A percentile compares a stretch with the other conserved stretches of the same genome.
Conservation (phyloP, 1,139 yeast species). For the Debaryomyces singareniensis region DNA sequence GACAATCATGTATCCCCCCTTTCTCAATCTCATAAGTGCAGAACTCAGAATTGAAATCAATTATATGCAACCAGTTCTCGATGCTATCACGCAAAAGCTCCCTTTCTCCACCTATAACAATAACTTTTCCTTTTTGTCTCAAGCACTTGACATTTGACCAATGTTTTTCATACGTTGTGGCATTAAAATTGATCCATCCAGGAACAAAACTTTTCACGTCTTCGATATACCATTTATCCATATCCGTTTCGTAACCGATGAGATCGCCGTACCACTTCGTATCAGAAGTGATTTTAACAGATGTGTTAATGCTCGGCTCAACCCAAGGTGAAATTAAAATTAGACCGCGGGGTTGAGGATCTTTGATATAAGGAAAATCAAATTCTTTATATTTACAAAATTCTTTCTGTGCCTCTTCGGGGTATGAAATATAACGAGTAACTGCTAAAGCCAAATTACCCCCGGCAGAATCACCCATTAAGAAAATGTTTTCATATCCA, state of each 20-base stretch:
- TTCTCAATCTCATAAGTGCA: constrained; percentile 19
- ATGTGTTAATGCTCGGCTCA: constrained; percentile 18
- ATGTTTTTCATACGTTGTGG: constrained; percentile 16
- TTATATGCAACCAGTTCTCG: constrained; percentile 13
- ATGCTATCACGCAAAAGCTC: constrained; percentile 29
- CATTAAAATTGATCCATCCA: constrained; percentile 21
- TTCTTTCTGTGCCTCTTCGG: constrained; percentile 20
- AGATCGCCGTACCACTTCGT: constrained; percentile 19
- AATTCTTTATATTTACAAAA: constrained; percentile 15
- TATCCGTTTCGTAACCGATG: constrained; percentile 12
- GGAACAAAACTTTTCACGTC: constrained; percentile 4
- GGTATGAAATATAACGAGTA: constrained; percentile 27
- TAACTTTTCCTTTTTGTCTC: constrained; percentile 17
- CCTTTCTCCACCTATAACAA: constrained; percentile 32
- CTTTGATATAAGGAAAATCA: constrained; percentile 9
- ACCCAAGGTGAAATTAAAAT: constrained; percentile 42
- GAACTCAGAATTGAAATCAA: constrained; percentile 13
- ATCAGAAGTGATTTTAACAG: constrained; percentile 16
- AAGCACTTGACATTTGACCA: constrained; percentile 28
- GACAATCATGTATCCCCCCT: constrained; percentile 26
- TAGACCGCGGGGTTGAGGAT: constrained; percentile 25
- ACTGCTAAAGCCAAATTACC: constrained; percentile 31
- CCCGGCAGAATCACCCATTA: constrained; percentile 46
- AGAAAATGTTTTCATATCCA: constrained; percentile 25
- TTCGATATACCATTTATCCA: neutral